Percentiles rank a stretch among this genome's conserved stretches.
Evolutionary conservation across 305 asterid genomes (phyloP).

Genomic region (Fraxinus sp.): DNA sequence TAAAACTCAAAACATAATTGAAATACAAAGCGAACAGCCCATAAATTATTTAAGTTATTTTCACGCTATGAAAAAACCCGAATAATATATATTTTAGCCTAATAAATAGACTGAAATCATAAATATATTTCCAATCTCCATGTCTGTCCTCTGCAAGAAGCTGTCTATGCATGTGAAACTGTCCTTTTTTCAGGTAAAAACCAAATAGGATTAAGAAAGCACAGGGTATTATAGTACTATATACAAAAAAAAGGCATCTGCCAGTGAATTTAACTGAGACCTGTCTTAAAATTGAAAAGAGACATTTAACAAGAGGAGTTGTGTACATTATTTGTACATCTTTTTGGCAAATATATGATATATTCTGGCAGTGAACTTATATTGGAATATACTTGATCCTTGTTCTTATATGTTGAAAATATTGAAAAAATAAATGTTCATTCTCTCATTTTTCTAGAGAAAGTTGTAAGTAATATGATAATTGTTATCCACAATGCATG

Average conservation of each 20-base stretch:
- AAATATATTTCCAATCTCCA: background rate
- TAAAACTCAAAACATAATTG: too few relatives aligned
- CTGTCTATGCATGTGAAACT: slow-evolving; percentile 10
- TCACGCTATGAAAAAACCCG: background rate
- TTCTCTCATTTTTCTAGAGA: background rate
- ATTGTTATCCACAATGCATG: background rate
- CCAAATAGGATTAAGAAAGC: background rate
- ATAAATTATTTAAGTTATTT: background rate
- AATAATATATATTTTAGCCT: background rate
- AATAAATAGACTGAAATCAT: background rate
- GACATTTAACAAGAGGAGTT: background rate
- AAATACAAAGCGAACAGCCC: too few relatives aligned
- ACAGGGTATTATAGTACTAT: background rate
- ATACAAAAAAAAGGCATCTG: background rate
- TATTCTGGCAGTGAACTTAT: background rate
- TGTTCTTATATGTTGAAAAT: too few relatives aligned
- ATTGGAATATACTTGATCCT: background rate
- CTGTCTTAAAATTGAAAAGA: background rate
- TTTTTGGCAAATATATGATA: background rate
- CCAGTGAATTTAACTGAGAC: background rate
- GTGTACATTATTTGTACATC: background rate
- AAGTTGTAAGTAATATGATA: background rate
- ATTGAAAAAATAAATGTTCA: too few relatives aligned
- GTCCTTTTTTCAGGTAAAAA: background rate
- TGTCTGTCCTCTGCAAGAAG: slow-evolving; percentile 16